These are phyloP conservation scores for Nakazawaea peltata DNA, from an alignment of 805 yeast genomes.

Conservation along the genomic window DNA sequence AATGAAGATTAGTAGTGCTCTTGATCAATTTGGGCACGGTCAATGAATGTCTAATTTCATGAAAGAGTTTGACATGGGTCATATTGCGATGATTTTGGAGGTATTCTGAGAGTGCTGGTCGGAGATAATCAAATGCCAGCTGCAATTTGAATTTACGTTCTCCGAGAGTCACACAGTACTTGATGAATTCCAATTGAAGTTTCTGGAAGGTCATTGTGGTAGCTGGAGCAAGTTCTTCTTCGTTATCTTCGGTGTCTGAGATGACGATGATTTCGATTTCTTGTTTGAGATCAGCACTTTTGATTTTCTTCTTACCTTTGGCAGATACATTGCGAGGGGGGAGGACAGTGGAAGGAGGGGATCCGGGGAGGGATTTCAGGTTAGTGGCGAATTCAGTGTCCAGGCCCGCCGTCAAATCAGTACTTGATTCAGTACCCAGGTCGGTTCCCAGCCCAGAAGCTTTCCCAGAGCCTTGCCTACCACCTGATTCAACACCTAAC, in stretches of 20 bases:
- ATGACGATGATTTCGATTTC: not conserved
- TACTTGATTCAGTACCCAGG: too few relatives aligned
- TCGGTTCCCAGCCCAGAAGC: too few relatives aligned
- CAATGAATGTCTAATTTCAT: slow-evolving; percentile 4
- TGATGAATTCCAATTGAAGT: slow-evolving; percentile 4
- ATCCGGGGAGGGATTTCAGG: too few relatives aligned
- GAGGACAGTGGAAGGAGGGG: too few relatives aligned
- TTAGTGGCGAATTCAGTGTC: too few relatives aligned
- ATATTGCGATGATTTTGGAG: too few relatives aligned
- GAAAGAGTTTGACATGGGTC: slow-evolving; percentile 8
- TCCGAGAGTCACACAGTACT: slow-evolving; percentile 1
- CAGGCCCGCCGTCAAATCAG: too few relatives aligned
- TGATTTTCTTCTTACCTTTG: too few relatives aligned
- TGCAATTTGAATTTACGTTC: slow-evolving; percentile 2
- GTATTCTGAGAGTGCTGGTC: not conserved
- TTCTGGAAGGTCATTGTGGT: not conserved
- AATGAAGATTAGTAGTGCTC: slow-evolving; percentile 4
- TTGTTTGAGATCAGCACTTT: not conserved
- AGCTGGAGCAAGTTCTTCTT: not conserved
- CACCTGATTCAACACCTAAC: too few relatives aligned
- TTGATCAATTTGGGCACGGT: slow-evolving; percentile 1
- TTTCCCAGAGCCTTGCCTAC: too few relatives aligned
- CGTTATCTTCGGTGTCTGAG: slow-evolving; percentile 1
- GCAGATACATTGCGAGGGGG: too few relatives aligned
- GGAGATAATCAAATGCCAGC: slow-evolving; percentile 1